phyloP scores from a whole-genome alignment of 192 early-diverging fungal genomes.

The Pilaira anomala region DNA sequence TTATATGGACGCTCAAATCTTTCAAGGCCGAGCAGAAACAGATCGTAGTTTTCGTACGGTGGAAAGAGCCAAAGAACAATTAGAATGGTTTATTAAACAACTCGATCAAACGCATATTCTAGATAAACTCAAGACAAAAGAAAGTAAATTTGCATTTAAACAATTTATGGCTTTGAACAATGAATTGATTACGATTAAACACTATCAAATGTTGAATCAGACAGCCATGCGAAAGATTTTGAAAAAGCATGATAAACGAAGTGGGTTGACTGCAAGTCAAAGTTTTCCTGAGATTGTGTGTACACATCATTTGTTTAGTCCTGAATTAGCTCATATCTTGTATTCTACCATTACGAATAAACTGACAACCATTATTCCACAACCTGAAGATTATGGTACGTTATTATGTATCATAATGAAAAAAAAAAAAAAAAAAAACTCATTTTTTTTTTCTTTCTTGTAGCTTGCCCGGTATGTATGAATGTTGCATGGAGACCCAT shows the following conservation, averaged over 20 bases:
- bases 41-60: constrained; percentile 52
- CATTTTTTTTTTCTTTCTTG: background rate
- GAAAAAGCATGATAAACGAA: constrained; percentile 90
- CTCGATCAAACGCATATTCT: constrained; percentile 45
- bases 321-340: constrained; percentile 58
- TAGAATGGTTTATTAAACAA: constrained; percentile 58
- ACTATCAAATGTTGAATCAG: constrained; percentile 76
- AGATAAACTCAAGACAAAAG: background rate
- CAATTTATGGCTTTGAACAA: constrained; percentile 66
- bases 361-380: constrained; percentile 70
- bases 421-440: background rate
- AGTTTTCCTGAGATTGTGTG: constrained; percentile 50
- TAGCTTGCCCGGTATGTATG: constrained; percentile 76
- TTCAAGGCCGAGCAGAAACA: constrained; percentile 55
- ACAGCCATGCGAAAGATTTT: constrained; percentile 82
- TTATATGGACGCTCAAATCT: constrained; percentile 73
- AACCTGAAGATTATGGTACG: constrained; percentile 72
- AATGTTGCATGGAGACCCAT: constrained; percentile 75
- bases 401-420: background rate
- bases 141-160: constrained; percentile 35
- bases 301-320: constrained; percentile 50
- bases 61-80: constrained; percentile 54
- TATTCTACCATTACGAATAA: constrained; percentile 60
- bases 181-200: constrained; percentile 69
- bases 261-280: constrained; percentile 48